Evolutionary conservation across 108 stramenopile genomes (phyloP), one percentile per base, ranked within the genome.

Genomic region (Conticribra weissflogii): DNA sequence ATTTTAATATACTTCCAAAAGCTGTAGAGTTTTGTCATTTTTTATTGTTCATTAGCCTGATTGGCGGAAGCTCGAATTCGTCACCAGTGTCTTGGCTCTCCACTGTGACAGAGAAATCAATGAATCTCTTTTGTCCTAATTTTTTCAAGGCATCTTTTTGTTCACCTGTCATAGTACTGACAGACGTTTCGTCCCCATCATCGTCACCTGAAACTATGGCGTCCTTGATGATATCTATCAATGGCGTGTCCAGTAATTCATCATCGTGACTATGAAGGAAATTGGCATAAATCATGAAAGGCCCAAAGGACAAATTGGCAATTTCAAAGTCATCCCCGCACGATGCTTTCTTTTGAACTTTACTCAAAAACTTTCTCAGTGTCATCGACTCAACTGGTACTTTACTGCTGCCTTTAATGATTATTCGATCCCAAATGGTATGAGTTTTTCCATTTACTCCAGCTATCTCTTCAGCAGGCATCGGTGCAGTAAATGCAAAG

Each of bases 341-440:
- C 8, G 28, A 56, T 2, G 79, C 81, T 50, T 74, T 78, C 74
- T 86, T 83, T 50, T 66, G 73, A 14, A 93, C 36, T 63, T 81
- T 76, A 49, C 74, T 41, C 8, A 96, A 31, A 29, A 96, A 64
- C 18, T 63, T 61, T 27, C 62, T 56, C 28, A 96, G 34, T 9
- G 86, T 86, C 33, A 92, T 65, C 16, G 83, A 73, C n/a, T 76
- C 61, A 23, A 36, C 30, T 8, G 81, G 66, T n/a, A 71, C 47
- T 71, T 88, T 89, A 55, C 83, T 82, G 32, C 75, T 65, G 22
- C 84, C 91, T 19, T 82, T 84, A 23, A 98, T 66, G 22, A 83
- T 74, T 8, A 98, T 83, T 27, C 81, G 72, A 71, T 98, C 96
- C 99, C 99, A 99, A 25, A 96, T 77, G 18, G 95, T 98, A 74